Conservation (phyloP, 768 basidiomycete species). For the Lentinula edodes region DNA sequence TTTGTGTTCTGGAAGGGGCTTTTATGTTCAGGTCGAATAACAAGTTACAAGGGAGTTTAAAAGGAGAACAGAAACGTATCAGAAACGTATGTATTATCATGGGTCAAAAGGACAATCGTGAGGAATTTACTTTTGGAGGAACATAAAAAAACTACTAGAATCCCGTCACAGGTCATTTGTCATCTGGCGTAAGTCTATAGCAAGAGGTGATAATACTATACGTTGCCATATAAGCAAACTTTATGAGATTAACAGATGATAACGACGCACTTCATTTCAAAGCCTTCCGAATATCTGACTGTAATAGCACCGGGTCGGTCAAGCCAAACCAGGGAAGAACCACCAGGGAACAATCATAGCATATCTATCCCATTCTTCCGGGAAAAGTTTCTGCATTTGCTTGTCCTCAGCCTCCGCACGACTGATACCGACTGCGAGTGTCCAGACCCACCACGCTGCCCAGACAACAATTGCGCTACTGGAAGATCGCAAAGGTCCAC, state of each 20-base stretch:
- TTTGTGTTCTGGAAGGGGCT: too few relatives aligned
- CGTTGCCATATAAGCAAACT: background rate
- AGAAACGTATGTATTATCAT: background rate
- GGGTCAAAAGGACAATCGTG: background rate
- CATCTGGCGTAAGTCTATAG: background rate
- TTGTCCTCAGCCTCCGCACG: constrained; percentile 43
- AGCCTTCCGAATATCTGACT: background rate
- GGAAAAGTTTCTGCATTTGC: constrained; percentile 37
- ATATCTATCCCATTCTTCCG: constrained; percentile 39
- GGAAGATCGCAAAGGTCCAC: constrained; percentile 21
- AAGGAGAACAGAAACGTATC: background rate
- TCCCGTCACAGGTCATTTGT: background rate
- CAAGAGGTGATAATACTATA: background rate
- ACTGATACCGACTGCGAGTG: constrained; percentile 35
- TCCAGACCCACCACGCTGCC: constrained; percentile 37
- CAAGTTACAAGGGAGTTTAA: too few relatives aligned
- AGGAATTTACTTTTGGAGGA: background rate
- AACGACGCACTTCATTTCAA: background rate
- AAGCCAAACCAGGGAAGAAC: constrained; percentile 39
- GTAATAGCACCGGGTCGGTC: constrained; percentile 12
- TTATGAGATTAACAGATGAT: background rate
- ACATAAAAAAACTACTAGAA: background rate
- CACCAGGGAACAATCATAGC: constrained; percentile 36
- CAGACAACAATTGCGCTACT: constrained; percentile 21
- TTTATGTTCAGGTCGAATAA: too few relatives aligned